Evolutionary conservation across 106 monocot species (phyloP).

Genomic region (Phalaenopsis equestris): DNA sequence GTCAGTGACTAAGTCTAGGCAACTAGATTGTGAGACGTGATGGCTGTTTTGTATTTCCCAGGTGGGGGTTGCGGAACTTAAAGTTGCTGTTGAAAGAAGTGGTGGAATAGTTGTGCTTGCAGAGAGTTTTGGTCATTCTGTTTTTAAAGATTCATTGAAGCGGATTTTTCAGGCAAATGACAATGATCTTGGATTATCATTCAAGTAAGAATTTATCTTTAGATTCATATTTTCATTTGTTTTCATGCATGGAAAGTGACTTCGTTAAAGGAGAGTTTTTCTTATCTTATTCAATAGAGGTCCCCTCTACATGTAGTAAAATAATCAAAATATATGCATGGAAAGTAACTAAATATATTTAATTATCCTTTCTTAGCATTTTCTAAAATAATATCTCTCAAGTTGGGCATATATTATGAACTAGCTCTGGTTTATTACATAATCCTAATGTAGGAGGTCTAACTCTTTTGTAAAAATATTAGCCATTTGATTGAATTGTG

Average conservation of each 20-base stretch:
- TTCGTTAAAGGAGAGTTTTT: not conserved
- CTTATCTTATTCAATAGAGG: too few species aligned
- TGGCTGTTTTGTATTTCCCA: conserved; percentile 14
- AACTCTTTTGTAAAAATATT: too few species aligned
- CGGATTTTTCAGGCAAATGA: conserved; percentile 83
- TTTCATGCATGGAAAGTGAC: not conserved
- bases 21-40: not conserved
- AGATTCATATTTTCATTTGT: not conserved
- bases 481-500: too few species aligned
- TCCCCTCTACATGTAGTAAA: too few species aligned
- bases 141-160: conserved; percentile 89
- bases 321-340: too few species aligned
- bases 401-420: too few species aligned
- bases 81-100: conserved; percentile 78
- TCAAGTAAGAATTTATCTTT: conserved; percentile 58
- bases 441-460: too few species aligned
- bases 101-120: conserved; percentile 96
- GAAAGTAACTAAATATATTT: too few species aligned
- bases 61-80: conserved; percentile 94
- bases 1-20: not conserved
- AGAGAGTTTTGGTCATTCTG: conserved; percentile 97
- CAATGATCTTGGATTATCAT: conserved; percentile 83
- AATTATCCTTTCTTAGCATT: too few species aligned
- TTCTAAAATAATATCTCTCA: too few species aligned
- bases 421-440: too few species aligned